Evolutionary conservation across 441 rosid genomes (phyloP).

Genomic region (Erodium trifolium): DNA sequence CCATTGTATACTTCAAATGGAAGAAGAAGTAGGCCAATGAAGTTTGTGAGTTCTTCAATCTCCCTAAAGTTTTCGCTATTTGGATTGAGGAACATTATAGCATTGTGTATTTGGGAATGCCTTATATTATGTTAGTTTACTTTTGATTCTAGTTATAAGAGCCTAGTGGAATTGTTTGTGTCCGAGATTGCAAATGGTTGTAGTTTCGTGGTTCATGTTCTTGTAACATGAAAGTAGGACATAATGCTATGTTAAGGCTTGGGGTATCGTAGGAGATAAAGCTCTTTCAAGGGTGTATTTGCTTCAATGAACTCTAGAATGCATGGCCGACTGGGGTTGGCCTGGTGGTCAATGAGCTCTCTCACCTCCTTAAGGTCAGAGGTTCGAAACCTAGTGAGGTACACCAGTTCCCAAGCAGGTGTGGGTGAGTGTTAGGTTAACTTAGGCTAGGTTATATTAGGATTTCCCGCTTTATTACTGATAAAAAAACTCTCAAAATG

Average conservation of each 20-base stretch:
- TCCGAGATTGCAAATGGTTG: not conserved
- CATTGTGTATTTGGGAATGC: not conserved
- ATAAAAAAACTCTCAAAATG: not conserved
- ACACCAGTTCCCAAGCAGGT: no score
- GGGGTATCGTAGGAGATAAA: not conserved
- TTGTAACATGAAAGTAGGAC: not conserved
- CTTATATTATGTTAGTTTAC: not conserved
- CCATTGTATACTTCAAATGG: conserved; percentile 28
- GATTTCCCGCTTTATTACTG: no score
- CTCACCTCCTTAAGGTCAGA: no score
- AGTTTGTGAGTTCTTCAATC: conserved; percentile 37
- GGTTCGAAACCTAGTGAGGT: no score
- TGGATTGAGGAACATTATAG: not conserved
- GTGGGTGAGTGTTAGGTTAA: no score
- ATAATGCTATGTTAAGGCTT: no score
- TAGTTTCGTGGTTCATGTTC: not conserved
- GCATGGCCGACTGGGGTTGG: no score
- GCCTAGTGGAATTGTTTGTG: not conserved
- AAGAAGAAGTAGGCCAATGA: conserved; percentile 31
- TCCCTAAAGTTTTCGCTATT: no score
- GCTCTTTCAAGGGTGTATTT: not conserved
- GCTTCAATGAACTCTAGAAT: not conserved
- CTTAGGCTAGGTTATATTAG: no score
- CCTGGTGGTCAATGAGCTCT: no score
- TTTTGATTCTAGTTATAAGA: not conserved